Evolutionary conservation across 75 land plant species (phyloP), one percentile per base, ranked within the genome.

Genomic region (Pseudotsuga menziesii): DNA sequence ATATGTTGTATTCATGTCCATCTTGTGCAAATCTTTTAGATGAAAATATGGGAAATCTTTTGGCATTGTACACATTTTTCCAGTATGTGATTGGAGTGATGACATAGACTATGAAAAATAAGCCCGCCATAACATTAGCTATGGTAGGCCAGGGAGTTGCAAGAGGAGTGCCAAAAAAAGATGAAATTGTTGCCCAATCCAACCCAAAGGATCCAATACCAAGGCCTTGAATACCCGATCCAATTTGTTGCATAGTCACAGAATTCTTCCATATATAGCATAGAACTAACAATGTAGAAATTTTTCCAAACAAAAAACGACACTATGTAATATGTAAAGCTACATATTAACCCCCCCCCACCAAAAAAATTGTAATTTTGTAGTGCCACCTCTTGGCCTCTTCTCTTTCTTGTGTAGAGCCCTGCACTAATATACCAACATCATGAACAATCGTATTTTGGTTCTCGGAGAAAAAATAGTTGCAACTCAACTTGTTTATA

Each of bases 341-440:
- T 93, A 48, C 73, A 55, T 1, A 78, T 80, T 32, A 84, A 56
- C n/a, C 16, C 16, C 83, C 87, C 12, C 87, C 57, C 66, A 86
- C 0, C n/a, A n/a, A 80, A 93, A 93, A 83, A 91, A 93, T 77
- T 93, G 96, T 20, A 89, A 56, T 69, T 88, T 75, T 5, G 86
- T 84, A 26, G 82, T 12, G 20, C 88, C 84, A 61, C 89, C 78
- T 64, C 84, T 87, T 3, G 73, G 74, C 22, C 93, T 82, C 57
- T 58, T 74, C 11, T 91, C 94, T 35, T 83, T 58, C 76, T 91
- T 92, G 76, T 88, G 88, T 27, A 88, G 60, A 9, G 89, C 78
- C 74, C 89, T 88, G 76, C 57, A 22, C 29, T 13, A 41, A 41
- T 41, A 41, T 7, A 41, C 6, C 48, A 41, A 5, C 48, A 41